Base-by-base conservation (phyloP, 2,329 filamentous ascomycete genomes). In the Cytospora piceicola region DNA sequence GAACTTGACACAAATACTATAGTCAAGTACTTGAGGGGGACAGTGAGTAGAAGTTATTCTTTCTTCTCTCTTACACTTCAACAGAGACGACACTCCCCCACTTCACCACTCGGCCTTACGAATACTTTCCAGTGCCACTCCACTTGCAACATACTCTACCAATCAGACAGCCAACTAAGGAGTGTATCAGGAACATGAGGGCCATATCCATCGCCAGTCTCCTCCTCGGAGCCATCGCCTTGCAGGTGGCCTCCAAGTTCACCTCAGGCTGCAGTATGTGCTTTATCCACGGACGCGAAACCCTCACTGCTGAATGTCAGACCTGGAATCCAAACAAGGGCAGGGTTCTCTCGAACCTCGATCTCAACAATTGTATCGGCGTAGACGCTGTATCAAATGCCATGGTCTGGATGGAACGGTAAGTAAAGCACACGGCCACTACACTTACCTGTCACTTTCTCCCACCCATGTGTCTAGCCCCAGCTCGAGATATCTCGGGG, bases 291-390 rank as follows among this genome's bases (percentile, higher is more conserved):
- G 56, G 8, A 24, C 32, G 15, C 4, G 56, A 54, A 8, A 39
- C 22, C 9, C 62, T 64, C 22, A 36, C 12, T 1, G 52, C 56
- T 8, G 29, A 24, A 39, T 64, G 62, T 15, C n/a, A 30, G 39
- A 42, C 9, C 34, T 14, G 20, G 30, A 29, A 22, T 29, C 7
- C 54, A n/a, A 5, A 32, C 46, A 53, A n/a, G 4, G 42, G 17
- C 32, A 34, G 51, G 20, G 34, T 59, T 27, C 17, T 42, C 34
- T 29, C 46, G 4, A 42, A n/a, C 15, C 56, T 64, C 5, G 56
- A 64, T 36, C 62, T 64, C 5, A 64, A 64, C n/a, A 29, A 20
- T 9, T 64, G 62, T 56, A 56, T 64, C 30, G 62, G 62, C 30
- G 56, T 64, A 32, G 36, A 64, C 51, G 5, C 22, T 2, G 22